phyloP scores from a whole-genome alignment of 176 grass and related monocot species.

The Aechmea fasciata region DNA sequence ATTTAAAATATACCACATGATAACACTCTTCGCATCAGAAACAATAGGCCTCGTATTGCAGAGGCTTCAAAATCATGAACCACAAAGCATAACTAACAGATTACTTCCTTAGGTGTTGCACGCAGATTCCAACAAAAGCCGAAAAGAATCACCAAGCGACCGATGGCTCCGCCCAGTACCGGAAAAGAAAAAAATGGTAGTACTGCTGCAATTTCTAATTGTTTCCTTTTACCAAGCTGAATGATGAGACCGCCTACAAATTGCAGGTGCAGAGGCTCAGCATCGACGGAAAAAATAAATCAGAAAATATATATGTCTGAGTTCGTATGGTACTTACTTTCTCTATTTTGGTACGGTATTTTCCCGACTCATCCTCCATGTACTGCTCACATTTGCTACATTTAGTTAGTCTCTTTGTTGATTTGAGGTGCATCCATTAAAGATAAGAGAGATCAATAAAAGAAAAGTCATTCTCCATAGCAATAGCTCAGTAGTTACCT shows the following conservation, averaged over 20 bases:
- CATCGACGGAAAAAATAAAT: neutral
- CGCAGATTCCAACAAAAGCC: too few species aligned
- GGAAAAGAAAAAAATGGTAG: too few species aligned
- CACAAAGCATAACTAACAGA: too few species aligned
- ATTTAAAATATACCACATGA: too few species aligned
- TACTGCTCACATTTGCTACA: slow-evolving; percentile 33
- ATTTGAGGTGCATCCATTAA: slow-evolving; percentile 9
- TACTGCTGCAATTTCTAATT: too few species aligned
- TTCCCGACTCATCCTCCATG: slow-evolving; percentile 54
- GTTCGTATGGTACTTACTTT: slow-evolving; percentile 33
- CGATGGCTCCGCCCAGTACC: too few species aligned
- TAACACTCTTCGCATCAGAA: too few species aligned
- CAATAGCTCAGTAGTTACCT: slow-evolving; percentile 18
- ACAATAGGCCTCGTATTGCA: too few species aligned
- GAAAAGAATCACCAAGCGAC: too few species aligned
- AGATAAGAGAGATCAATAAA: neutral
- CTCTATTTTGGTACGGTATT: slow-evolving; percentile 52
- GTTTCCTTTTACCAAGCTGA: slow-evolving; percentile 50
- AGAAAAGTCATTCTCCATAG: neutral
- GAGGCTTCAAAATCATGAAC: too few species aligned
- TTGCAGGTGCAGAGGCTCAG: neutral
- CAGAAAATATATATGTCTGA: neutral
- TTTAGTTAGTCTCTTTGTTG: neutral
- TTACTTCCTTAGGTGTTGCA: too few species aligned
- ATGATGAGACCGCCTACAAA: slow-evolving; percentile 60